phyloP scores from a whole-genome alignment of 805 yeast species.

The Wickerhamomyces ciferrii region DNA sequence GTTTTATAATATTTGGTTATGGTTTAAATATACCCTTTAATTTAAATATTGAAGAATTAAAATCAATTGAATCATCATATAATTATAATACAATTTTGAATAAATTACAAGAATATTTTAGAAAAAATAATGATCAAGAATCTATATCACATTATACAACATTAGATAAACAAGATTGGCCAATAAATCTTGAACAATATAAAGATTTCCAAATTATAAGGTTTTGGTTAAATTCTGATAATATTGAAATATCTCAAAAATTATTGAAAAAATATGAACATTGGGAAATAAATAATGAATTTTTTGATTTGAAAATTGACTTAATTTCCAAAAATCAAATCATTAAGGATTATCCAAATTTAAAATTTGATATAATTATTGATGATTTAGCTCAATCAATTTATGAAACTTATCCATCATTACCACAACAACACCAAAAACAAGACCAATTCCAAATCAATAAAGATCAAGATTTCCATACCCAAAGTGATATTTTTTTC shows the following conservation, averaged over 20 bases:
- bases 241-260: conserved; percentile 1
- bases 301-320: conserved; percentile 39
- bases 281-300: conserved; percentile 47
- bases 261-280: conserved; percentile 21
- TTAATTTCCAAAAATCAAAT: conserved; percentile 1
- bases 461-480: conserved; percentile 6
- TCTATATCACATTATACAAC: background rate
- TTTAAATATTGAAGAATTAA: too few species aligned
- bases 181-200: conserved; percentile 16
- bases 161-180: conserved; percentile 5
- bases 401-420: conserved; percentile 45
- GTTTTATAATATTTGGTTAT: too few species aligned
- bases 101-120: too few species aligned
- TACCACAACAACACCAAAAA: too few species aligned
- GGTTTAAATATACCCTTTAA: too few species aligned
- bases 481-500: conserved; percentile 53
- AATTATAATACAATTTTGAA: too few species aligned
- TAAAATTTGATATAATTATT: conserved; percentile 37
- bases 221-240: conserved; percentile 3
- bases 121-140: background rate
- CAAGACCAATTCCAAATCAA: conserved; percentile 3
- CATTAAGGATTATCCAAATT: conserved; percentile 3
- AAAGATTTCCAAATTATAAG: conserved; percentile 15
- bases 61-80: too few species aligned
- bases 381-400: conserved; percentile 54